phyloP scores from a whole-genome alignment of 768 basidiomycete species.

The Candolleomyces eurysporus region DNA sequence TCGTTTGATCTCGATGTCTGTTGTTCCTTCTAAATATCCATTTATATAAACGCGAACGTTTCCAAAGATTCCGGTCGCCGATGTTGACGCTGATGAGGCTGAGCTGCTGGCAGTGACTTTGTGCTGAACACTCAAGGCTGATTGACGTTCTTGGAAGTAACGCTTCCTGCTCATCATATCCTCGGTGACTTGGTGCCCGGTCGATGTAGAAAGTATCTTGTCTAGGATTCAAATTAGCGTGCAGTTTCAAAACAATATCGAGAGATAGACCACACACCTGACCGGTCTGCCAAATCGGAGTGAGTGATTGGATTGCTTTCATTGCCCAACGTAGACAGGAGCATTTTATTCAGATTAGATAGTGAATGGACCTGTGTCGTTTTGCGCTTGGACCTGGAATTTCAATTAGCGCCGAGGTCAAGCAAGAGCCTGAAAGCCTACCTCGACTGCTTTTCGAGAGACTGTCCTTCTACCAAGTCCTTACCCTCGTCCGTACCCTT shows the following conservation, averaged over 20 bases:
- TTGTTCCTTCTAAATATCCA: slow-evolving; percentile 68
- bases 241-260: not conserved
- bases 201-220: slow-evolving; percentile 57
- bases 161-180: slow-evolving; percentile 32
- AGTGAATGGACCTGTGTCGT: slow-evolving; percentile 21
- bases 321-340: slow-evolving; percentile 61
- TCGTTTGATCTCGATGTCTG: slow-evolving; percentile 78
- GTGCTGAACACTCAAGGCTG: slow-evolving; percentile 39
- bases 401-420: no score
- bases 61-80: slow-evolving; percentile 24
- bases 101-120: slow-evolving; percentile 1
- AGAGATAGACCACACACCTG: slow-evolving; percentile 38
- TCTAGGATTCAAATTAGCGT: slow-evolving; percentile 32
- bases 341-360: slow-evolving; percentile 51
- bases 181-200: slow-evolving; percentile 68
- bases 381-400: not conserved
- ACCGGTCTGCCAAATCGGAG: slow-evolving; percentile 57
- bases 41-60: slow-evolving; percentile 65
- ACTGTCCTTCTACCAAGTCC: no score
- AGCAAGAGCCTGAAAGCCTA: no score
- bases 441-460: no score
- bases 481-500: not conserved
- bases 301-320: slow-evolving; percentile 79
- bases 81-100: slow-evolving; percentile 1
- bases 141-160: slow-evolving; percentile 42